Evolutionary conservation across 2,329 filamentous ascomycete species (phyloP), one percentile per base, ranked within the genome.

Genomic region (Talaromyces verruculosus): DNA sequence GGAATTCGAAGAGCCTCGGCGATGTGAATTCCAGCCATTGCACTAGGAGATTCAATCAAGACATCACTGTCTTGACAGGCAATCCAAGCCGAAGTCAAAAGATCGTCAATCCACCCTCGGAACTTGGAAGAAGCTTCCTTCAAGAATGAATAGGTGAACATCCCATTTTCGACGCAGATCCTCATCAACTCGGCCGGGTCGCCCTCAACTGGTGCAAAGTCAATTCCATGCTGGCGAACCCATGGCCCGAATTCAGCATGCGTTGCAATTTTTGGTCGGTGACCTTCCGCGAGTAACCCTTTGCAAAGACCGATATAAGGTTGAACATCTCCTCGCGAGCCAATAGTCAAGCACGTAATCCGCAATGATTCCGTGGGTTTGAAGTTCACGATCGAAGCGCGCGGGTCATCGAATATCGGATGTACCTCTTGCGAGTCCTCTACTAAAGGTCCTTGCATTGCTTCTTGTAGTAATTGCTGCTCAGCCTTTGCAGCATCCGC

Each of bases 21-120:
- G 70, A 99, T 96, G 77, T 99, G 95, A 63, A 99, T 97, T 30
- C 95, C 95, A 0, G 91, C 93, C 95, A 99, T 99, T 15, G 95
- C 93, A 65, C 92, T 96, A 0, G 95, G 95, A 57, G 92, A 96
- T 77, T 99, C 95, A 67, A 99, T 97, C 45, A 99, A 83, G 37
- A 99, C 81, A 75, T 99, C 94, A 1, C 90, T 91, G 28, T 89
- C 91, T 77, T 97, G 88, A 73, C 94, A 98, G 1, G 92, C 92
- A 51, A 81, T 78, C 88, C 91, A 98, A 0, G 93, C 89, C 17
- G 92, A 93, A 17, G 84, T 85, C 41, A 97, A 87, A 25, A 99
- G 85, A 51, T 92, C 91, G 71, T 98, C 93, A 19, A 99, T 88
- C 93, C 95, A 99, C n/a, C 88, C 90, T 63, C 95, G 90, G 79